Base-by-base conservation (phyloP, 768 basidiomycete species). In the Termitomyces sp. region DNA sequence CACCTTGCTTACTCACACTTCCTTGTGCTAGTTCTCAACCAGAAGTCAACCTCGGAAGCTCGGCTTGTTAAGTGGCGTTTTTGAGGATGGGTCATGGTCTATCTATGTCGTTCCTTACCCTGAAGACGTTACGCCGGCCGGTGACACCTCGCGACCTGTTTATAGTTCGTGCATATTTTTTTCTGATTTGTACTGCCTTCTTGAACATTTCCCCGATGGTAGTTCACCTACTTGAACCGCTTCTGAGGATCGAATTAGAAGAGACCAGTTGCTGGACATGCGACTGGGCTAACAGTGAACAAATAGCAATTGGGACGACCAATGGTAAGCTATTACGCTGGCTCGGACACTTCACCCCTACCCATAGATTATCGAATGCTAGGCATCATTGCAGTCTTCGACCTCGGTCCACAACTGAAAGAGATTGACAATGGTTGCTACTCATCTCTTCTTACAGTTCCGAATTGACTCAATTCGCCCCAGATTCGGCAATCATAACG, bases 231-330 rank as follows among this genome's bases (percentile, higher is more conserved):
- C 68, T 81, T 0, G 74, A 85, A 45, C 91, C 94, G 0, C 64
- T 88, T 2, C 48, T 95, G 6, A 80, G 83, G 10, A 80, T 98
- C 1, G 83, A 89, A 60, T 70, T 92, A 2, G 84, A 87, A 52
- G 89, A 92, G 42, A 80, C 90, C 0, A 73, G 77, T n/a, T 88
- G 86, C 64, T 88, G 82, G 79, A 79, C 82, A 15, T 75, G 97
- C 51, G 93, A 97, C 61, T 98, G 94, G 94, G 89, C 85, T 0
- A 93, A 91, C 59, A 90, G 91, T 58, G 85, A 88, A 55, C 62
- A 85, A 11, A 68, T 99, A 7, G 93, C 91, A 0, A 82, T 88
- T 12, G 95, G 94, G 0, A 86, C 86, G 26, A 86, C 90, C 2
- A 89, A 91, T 60, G 95, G 96, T 93, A 52, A 49, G 14, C 15